Conservation (phyloP, 306 rosid genomes). For the Chamaecrista fasciculata region DNA sequence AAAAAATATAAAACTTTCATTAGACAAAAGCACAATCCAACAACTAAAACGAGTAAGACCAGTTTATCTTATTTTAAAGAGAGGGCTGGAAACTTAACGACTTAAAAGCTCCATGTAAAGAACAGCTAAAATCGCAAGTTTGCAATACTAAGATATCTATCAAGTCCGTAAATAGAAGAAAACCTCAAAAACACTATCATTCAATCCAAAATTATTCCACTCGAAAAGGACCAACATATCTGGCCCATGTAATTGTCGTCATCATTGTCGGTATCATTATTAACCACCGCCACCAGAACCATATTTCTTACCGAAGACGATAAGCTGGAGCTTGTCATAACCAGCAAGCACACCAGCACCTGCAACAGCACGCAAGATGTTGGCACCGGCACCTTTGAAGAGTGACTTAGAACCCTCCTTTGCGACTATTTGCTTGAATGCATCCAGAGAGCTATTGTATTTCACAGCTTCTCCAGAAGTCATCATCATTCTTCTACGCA, state of each 20-base stretch:
- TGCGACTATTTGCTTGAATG: slow-evolving; percentile 59
- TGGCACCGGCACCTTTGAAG: slow-evolving; percentile 91
- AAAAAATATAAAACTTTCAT: neutral
- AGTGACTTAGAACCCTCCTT: slow-evolving; percentile 83
- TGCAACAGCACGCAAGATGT: slow-evolving; percentile 84
- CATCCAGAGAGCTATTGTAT: slow-evolving; percentile 71
- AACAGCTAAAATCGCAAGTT: slow-evolving; percentile 28
- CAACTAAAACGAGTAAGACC: neutral
- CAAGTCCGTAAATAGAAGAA: slow-evolving; percentile 27
- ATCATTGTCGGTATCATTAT: slow-evolving; percentile 24
- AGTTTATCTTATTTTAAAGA: slow-evolving; percentile 21
- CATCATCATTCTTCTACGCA: slow-evolving; percentile 95
- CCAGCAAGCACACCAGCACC: slow-evolving; percentile 97
- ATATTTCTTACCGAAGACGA: slow-evolving; percentile 79
- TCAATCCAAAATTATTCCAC: slow-evolving; percentile 40
- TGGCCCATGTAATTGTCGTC: slow-evolving; percentile 31
- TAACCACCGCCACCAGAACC: slow-evolving; percentile 90
- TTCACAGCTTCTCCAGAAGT: slow-evolving; percentile 91
- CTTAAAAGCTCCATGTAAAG: slow-evolving; percentile 21
- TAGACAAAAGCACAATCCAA: neutral
- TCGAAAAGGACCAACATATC: slow-evolving; percentile 23
- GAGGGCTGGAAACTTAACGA: slow-evolving; percentile 2
- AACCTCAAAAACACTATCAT: slow-evolving; percentile 13
- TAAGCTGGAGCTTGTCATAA: slow-evolving; percentile 74
- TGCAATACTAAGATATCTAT: slow-evolving; percentile 33